Evolutionary conservation across 805 yeast genomes (phyloP), one percentile per base, ranked within the genome.

Genomic region (Candida insectorum): DNA sequence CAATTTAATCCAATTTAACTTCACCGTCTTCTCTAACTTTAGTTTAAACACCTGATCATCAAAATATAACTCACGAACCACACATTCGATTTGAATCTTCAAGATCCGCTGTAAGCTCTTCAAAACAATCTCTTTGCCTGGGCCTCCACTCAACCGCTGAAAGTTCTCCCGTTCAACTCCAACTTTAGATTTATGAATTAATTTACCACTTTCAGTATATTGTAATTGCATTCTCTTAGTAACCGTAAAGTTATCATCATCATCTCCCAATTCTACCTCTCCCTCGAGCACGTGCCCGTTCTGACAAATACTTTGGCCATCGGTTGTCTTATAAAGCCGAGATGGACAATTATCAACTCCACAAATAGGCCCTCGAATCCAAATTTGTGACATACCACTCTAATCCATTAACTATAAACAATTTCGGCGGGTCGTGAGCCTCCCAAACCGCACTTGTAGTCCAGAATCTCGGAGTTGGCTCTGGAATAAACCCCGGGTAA

Each of bases 311-410:
- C 79, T 72, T 31, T 76, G 76, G 16, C 98, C 98, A 48, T 84
- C 86, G 3, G 77, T 62, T 19, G 75, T 57, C 31, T 81, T 71
- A 77, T 86, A 91, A 31, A 81, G 71, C 24, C 78, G 62, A 1
- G 96, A 84, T 4, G 84, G 77, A 59, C 98, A 91, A 63, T 91
- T 91, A 43, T 84, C 89, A 2, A 80, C 79, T 1, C 97, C 97
- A 69, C 98, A 91, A 4, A 81, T 60, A 4, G 85, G 81, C 2
- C 98, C 97, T 45, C 79, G 66, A 25, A 71, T 66, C 77, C 79
- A 82, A 7, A 37, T 24, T 24, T 44, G 47, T n/a, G 48, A 43
- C 47, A 43, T 43, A 20, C n/a, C n/a, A n/a, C n/a, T n/a, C n/a
- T n/a, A n/a, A n/a, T 11, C 11, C 22, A 8, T 11, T 11, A 8